These are phyloP conservation scores for Erodium texanum DNA, from an alignment of 441 rosid species.

Conservation along the genomic window DNA sequence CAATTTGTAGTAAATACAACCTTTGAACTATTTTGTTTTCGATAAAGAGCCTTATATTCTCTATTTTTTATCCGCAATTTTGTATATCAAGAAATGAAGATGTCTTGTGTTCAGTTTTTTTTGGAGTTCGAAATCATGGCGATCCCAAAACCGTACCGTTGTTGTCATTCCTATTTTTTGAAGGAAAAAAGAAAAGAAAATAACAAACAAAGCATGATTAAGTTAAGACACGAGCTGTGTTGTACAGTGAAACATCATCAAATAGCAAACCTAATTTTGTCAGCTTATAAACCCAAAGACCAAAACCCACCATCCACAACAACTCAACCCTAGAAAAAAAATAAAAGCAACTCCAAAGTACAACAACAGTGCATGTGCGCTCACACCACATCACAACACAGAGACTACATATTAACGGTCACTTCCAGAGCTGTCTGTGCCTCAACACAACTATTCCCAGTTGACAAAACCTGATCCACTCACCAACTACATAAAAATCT, in stretches of 20 bases:
- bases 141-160: too few relatives aligned
- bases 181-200: too few relatives aligned
- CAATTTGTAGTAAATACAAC: too few relatives aligned
- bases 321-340: not conserved
- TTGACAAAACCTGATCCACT: not conserved
- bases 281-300: not conserved
- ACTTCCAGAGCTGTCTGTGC: not conserved
- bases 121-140: too few relatives aligned
- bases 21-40: too few relatives aligned
- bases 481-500: not conserved
- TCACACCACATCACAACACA: too few relatives aligned
- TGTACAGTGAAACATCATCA: not conserved
- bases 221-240: not conserved
- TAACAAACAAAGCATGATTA: not conserved
- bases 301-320: not conserved
- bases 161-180: too few relatives aligned
- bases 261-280: not conserved
- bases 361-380: not conserved
- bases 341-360: not conserved
- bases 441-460: not conserved
- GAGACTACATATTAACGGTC: too few relatives aligned
- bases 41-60: too few relatives aligned
- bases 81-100: too few relatives aligned
- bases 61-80: too few relatives aligned
- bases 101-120: too few relatives aligned